A percentile compares a stretch with the other conserved stretches of the same genome.
Evolutionary conservation across 1,284 basidiomycete genomes (phyloP).

Genomic region (Apiotrichum domesticum): DNA sequence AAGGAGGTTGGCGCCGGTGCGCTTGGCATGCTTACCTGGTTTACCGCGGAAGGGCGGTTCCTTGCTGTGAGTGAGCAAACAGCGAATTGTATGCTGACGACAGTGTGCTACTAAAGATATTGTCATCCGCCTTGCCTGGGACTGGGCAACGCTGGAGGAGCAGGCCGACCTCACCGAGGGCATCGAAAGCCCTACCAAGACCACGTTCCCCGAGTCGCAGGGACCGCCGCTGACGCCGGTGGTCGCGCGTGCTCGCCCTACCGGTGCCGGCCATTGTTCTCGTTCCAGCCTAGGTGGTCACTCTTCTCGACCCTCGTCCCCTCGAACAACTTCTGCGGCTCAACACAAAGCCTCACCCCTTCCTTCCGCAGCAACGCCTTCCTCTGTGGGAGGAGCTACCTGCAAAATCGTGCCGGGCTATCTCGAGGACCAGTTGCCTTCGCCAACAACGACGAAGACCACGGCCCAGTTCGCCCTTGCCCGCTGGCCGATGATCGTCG

Average conservation of each 20-base stretch:
- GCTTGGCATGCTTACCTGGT: slow-evolving; percentile 57
- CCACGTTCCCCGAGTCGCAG: neutral
- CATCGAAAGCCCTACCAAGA: neutral
- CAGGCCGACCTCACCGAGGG: slow-evolving; percentile 5
- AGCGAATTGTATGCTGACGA: neutral
- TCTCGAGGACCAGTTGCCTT: slow-evolving; percentile 1
- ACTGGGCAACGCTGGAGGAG: slow-evolving; percentile 52
- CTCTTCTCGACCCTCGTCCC: neutral
- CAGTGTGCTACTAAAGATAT: slow-evolving; percentile 83
- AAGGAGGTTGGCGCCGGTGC: slow-evolving; percentile 59
- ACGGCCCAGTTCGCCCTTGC: slow-evolving; percentile 12
- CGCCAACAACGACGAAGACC: slow-evolving; percentile 5
- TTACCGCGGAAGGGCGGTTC: slow-evolving; percentile 79
- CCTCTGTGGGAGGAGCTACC: too few relatives aligned
- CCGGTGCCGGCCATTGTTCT: too few relatives aligned
- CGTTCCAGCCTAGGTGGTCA: slow-evolving; percentile 44
- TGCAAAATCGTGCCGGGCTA: neutral
- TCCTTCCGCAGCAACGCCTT: neutral
- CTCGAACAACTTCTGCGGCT: neutral
- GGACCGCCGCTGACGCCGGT: neutral
- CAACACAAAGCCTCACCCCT: too few relatives aligned
- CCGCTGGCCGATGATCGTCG: slow-evolving; percentile 21
- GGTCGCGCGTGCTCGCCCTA: slow-evolving; percentile 45
- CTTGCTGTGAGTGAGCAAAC: slow-evolving; percentile 62
- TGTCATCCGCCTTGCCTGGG: slow-evolving; percentile 81